Conservation (phyloP, 768 basidiomycete genomes). For the Leccinum imitatum region DNA sequence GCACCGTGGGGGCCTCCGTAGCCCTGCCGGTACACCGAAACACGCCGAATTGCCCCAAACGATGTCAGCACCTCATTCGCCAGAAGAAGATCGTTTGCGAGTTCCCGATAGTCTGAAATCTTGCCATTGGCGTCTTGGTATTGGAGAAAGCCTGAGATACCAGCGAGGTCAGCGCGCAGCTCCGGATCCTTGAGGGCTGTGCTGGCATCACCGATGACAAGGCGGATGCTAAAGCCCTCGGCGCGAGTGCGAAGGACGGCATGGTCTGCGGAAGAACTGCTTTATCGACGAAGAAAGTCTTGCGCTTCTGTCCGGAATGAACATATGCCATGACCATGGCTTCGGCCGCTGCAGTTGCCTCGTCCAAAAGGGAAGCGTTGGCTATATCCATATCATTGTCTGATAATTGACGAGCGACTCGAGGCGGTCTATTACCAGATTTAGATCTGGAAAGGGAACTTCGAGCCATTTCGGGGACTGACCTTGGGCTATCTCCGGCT, state of each 20-base stretch:
- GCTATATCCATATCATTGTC: slow-evolving; percentile 98
- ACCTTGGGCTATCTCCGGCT: slow-evolving; percentile 99
- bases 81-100: too few species aligned
- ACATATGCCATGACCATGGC: slow-evolving; percentile 95
- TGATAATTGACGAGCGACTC: slow-evolving; percentile 94
- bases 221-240: slow-evolving; percentile 88
- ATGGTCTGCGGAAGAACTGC: slow-evolving; percentile 88
- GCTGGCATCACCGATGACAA: slow-evolving; percentile 66
- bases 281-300: slow-evolving; percentile 80
- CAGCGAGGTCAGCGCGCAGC: too few species aligned
- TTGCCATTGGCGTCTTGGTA: too few species aligned
- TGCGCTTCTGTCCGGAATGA: slow-evolving; percentile 65
- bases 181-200: too few species aligned
- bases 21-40: slow-evolving; percentile 96
- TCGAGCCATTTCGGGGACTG: slow-evolving; percentile 8
- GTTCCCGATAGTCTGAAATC: too few species aligned
- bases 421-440: slow-evolving; percentile 65
- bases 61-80: slow-evolving; percentile 98
- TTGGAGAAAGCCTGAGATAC: too few species aligned
- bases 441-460: slow-evolving; percentile 11
- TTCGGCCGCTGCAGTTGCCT: slow-evolving; percentile 93
- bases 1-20: slow-evolving; percentile 97
- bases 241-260: slow-evolving; percentile 89
- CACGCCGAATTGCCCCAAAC: slow-evolving; percentile 94
- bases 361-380: slow-evolving; percentile 93